These are phyloP conservation scores for Phytophthora syringae DNA, from an alignment of 352 stramenopile species.

Conservation along the genomic window DNA sequence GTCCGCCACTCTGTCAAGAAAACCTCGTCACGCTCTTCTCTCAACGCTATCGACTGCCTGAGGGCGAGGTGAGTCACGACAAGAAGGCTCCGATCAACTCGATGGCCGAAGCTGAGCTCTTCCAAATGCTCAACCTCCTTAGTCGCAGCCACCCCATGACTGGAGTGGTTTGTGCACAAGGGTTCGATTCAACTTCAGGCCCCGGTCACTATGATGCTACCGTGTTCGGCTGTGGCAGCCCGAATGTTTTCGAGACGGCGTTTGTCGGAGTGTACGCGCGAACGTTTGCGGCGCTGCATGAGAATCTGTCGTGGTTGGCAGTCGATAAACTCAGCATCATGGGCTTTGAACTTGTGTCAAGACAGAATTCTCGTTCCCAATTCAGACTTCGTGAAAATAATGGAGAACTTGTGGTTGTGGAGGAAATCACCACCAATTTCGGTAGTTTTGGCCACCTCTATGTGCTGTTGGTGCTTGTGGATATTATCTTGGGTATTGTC, in stretches of 20 bases:
- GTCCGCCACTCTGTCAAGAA: conserved; percentile 62
- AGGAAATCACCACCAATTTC: conserved; percentile 53
- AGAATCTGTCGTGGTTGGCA: conserved; percentile 46
- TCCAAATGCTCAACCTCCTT: conserved; percentile 55
- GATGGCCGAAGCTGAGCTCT: conserved; percentile 56
- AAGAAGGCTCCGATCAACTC: conserved; percentile 48
- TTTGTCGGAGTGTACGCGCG: conserved; percentile 50
- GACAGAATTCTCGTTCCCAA: conserved; percentile 46
- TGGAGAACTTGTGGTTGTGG: conserved; percentile 27
- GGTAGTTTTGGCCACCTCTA: conserved; percentile 63
- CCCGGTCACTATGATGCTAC: conserved; percentile 24
- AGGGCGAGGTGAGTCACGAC: conserved; percentile 26
- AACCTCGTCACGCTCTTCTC: conserved; percentile 59
- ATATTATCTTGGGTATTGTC: conserved; percentile 41
- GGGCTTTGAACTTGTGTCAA: conserved; percentile 56
- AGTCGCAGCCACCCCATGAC: conserved; percentile 49
- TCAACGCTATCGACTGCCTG: conserved; percentile 44
- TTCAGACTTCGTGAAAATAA: conserved; percentile 38
- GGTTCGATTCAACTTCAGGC: conserved; percentile 42
- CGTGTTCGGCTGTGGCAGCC: conserved; percentile 54
- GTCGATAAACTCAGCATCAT: conserved; percentile 58
- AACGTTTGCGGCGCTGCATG: conserved; percentile 42
- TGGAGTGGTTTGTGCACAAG: conserved; percentile 49
- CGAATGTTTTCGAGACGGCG: conserved; percentile 46
- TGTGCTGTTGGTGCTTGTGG: conserved; percentile 44